These are phyloP conservation scores for Mucor racemosus DNA, from an alignment of 371 early-diverging fungal genomes.

Conservation along the genomic window DNA sequence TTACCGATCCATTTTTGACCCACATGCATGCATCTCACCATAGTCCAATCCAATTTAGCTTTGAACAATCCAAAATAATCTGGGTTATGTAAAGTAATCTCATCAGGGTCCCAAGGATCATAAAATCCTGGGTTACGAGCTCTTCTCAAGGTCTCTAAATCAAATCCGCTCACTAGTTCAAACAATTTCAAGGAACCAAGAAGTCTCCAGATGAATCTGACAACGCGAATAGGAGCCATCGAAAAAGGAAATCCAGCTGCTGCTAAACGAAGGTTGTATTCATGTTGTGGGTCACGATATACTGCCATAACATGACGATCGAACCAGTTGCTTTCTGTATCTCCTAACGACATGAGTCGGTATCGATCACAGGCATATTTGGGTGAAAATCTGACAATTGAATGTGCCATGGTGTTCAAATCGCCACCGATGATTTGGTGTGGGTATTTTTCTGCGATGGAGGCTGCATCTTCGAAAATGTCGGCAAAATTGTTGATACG, in stretches of 20 bases:
- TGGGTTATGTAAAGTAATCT: slow-evolving; percentile 70
- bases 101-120: slow-evolving; percentile 71
- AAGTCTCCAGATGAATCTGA: slow-evolving; percentile 22
- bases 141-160: slow-evolving; percentile 44
- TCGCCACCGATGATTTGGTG: slow-evolving; percentile 81
- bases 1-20: slow-evolving; percentile 62
- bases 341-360: slow-evolving; percentile 66
- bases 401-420: slow-evolving; percentile 84
- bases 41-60: slow-evolving; percentile 82
- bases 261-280: slow-evolving; percentile 39
- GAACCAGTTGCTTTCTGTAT: slow-evolving; percentile 79
- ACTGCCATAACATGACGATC: slow-evolving; percentile 51
- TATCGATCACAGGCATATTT: slow-evolving; percentile 71
- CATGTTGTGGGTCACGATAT: slow-evolving; percentile 27
- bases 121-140: slow-evolving; percentile 79
- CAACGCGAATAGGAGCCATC: slow-evolving; percentile 20
- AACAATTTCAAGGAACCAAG: slow-evolving; percentile 18
- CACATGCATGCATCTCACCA: slow-evolving; percentile 66
- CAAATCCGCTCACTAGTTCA: slow-evolving; percentile 46
- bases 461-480: slow-evolving; percentile 64
- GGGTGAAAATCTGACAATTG: slow-evolving; percentile 74
- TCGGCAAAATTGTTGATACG: slow-evolving; percentile 72
- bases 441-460: slow-evolving; percentile 43
- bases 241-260: slow-evolving; percentile 41
- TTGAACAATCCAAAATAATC: slow-evolving; percentile 66